Conservation (phyloP, 1,139 yeast species). For the Yamadazyma dushanensis region DNA sequence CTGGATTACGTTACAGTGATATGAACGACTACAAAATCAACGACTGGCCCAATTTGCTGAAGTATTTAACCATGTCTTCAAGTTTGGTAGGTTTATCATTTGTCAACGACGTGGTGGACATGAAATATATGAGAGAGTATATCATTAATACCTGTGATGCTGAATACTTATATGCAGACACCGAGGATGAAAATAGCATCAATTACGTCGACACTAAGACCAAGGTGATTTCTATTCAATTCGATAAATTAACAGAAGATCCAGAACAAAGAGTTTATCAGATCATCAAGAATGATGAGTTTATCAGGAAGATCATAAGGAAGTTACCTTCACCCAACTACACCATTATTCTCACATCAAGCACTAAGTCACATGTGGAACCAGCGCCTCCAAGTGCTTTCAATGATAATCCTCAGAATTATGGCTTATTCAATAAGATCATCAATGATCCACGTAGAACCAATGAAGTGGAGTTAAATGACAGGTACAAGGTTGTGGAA, state of each 20-base stretch:
- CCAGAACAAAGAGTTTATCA: constrained; percentile 20
- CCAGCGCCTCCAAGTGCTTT: constrained; percentile 33
- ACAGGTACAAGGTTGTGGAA: constrained; percentile 36
- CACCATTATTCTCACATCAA: constrained; percentile 50
- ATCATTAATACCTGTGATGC: constrained; percentile 51
- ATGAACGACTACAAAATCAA: constrained; percentile 39
- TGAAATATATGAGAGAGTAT: constrained; percentile 45
- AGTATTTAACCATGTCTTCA: constrained; percentile 58
- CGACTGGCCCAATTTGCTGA: constrained; percentile 54
- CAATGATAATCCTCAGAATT: constrained; percentile 31
- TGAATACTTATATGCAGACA: constrained; percentile 35
- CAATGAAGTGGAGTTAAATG: constrained; percentile 57
- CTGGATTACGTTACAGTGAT: constrained; percentile 65
- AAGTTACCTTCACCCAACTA: constrained; percentile 70
- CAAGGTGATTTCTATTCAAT: constrained; percentile 57
- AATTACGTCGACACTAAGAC: constrained; percentile 58
- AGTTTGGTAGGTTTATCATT: constrained; percentile 65
- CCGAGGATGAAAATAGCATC: constrained; percentile 45
- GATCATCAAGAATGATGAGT: constrained; percentile 48
- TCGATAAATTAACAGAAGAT: constrained; percentile 41
- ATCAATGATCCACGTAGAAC: constrained; percentile 46
- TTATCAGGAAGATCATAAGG: constrained; percentile 51
- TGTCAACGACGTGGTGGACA: constrained; percentile 44
- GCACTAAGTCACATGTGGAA: constrained; percentile 23
- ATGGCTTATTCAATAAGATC: constrained; percentile 47